Base-by-base conservation (phyloP, 2,329 filamentous ascomycete genomes). In the Exserohilum turcica region DNA sequence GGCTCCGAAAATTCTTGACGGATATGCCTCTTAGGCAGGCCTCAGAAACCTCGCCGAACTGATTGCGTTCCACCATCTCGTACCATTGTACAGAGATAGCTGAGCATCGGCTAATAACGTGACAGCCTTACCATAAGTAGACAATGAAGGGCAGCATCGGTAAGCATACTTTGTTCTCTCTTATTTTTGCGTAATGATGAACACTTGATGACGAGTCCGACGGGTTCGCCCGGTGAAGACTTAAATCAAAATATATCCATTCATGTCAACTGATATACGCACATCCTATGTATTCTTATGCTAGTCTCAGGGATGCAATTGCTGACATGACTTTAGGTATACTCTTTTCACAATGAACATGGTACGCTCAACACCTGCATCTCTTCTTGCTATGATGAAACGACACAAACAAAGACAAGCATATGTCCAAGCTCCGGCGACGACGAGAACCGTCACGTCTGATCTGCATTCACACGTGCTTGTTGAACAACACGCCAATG, bases 1-100 rank as follows among this genome's bases (percentile, higher is more conserved):
- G 92, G 92, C 92, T 93, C 92, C 88, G 91, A 95, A 77, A 80
- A 78, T 77, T 81, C 77, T 86, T 91, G 91, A 92, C 76, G 90
- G 92, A 86, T 85, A 89, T 85, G 91, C 91, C 72, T 79, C 84
- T 90, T 38, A 91, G 91, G 90, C 91, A 96, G 91, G 92, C 92
- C 91, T 96, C 95, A 91, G 95, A 96, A 96, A 96, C 92, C 92
- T 96, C 86, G 91, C 90, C 92, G 90, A 27, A 93, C 92, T 96
- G 92, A 96, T 79, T 72, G 44, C 39, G 48, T 52, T 52, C 32
- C 37, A 19, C 28, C 21, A 36, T n/a, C 38, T 53, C 33, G 18
- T 29, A 51, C 29, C 19, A 28, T 40, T 33, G 42, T 6, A 16
- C 15, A 15, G 29, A 27, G 28, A 35, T 48, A 48, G 32, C 16